These are phyloP conservation scores for Paecilomyces formosus DNA, from an alignment of 2,329 filamentous ascomycete species.

Conservation along the genomic window DNA sequence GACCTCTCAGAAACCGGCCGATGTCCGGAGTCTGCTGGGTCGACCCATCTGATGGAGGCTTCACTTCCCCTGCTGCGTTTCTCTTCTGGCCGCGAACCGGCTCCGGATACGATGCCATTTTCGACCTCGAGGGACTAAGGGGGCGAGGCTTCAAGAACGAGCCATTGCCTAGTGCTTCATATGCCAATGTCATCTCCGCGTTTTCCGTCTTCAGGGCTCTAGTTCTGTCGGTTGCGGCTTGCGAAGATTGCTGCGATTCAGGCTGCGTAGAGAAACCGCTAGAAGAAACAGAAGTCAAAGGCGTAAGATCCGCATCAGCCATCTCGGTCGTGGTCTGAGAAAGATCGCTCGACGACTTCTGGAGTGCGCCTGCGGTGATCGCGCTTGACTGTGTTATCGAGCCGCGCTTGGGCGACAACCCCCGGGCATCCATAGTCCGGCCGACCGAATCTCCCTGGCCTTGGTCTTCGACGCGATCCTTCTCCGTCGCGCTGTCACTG, in stretches of 20 bases:
- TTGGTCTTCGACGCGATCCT: neutral
- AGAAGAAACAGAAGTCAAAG: slow-evolving; percentile 8
- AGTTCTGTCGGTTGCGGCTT: neutral
- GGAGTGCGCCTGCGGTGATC: neutral
- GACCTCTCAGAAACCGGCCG: slow-evolving; percentile 36
- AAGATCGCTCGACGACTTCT: slow-evolving; percentile 8
- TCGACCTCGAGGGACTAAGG: slow-evolving; percentile 6
- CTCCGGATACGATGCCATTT: slow-evolving; percentile 1
- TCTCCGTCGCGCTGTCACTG: neutral
- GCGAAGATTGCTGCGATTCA: neutral
- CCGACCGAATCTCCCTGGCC: neutral
- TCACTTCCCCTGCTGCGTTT: slow-evolving; percentile 68
- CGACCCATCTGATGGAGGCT: slow-evolving; percentile 34
- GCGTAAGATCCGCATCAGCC: slow-evolving; percentile 6
- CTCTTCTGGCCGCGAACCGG: slow-evolving; percentile 54
- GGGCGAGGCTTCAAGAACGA: slow-evolving; percentile 7
- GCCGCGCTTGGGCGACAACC: neutral
- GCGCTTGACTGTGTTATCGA: slow-evolving; percentile 1
- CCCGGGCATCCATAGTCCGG: neutral
- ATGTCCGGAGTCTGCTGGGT: slow-evolving; percentile 20
- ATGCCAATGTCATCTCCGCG: neutral
- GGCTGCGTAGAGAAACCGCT: neutral
- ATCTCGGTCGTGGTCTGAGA: slow-evolving; percentile 8
- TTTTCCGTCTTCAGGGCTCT: neutral
- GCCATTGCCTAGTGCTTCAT: slow-evolving; percentile 7